Percentiles rank a stretch among this genome's conserved stretches.
Conservation (phyloP, 2,329 filamentous ascomycete genomes). For the Aspergillus transmontanensis region DNA sequence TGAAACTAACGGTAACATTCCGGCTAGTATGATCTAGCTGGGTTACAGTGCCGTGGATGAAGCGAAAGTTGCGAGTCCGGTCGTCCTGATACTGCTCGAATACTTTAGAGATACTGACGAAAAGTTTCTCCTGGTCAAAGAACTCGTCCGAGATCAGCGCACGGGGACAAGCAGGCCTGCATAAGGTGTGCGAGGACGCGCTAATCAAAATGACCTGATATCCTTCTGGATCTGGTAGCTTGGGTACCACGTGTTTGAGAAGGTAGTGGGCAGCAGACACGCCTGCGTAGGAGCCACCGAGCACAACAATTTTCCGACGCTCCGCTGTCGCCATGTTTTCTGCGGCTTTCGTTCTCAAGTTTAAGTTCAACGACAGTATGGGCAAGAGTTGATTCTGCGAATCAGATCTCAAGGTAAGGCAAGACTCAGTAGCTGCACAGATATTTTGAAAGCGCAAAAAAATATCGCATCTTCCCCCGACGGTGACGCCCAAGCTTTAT, state of each 20-base stretch:
- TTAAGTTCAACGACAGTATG: neutral
- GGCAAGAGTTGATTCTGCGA: neutral
- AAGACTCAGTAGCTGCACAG: neutral
- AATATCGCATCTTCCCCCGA: neutral
- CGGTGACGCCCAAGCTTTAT: neutral
- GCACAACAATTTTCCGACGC: conserved; percentile 49
- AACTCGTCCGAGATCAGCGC: conserved; percentile 51
- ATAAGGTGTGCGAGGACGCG: conserved; percentile 45
- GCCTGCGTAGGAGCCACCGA: conserved; percentile 58
- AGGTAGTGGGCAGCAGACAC: conserved; percentile 57
- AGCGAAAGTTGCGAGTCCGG: conserved; percentile 38
- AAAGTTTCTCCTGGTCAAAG: conserved; percentile 50
- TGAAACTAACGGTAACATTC: conserved; percentile 32
- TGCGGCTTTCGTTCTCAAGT: neutral
- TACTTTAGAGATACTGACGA: conserved; percentile 39
- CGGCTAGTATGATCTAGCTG: conserved; percentile 20
- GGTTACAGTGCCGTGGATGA: conserved; percentile 46
- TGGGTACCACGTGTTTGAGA: conserved; percentile 54
- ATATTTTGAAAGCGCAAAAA: too few species aligned
- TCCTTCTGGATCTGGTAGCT: conserved; percentile 34
- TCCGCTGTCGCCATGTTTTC: neutral
- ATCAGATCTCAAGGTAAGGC: neutral
- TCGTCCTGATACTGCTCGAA: conserved; percentile 51
- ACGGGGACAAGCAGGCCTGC: conserved; percentile 49
- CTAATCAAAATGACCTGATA: conserved; percentile 51